These are phyloP conservation scores for Pseudonectria buxi DNA, from an alignment of 2,329 filamentous ascomycete genomes.

Conservation along the genomic window DNA sequence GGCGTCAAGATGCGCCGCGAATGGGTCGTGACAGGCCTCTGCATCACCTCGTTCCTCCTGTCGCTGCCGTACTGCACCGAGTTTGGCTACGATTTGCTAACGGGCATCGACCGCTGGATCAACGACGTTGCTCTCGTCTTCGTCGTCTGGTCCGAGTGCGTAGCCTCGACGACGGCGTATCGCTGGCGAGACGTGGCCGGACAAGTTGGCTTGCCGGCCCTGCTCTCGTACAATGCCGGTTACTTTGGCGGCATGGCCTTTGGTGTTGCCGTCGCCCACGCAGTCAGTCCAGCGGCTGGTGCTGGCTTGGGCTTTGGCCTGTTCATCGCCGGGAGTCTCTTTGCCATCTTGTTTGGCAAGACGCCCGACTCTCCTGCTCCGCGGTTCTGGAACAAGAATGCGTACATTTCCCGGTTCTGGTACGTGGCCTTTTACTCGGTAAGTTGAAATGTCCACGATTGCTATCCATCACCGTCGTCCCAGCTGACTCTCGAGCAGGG, in stretches of 20 bases:
- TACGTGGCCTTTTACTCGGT: constrained; percentile 52
- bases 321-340: constrained; percentile 36
- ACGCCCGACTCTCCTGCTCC: constrained; percentile 35
- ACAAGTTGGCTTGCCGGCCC: constrained; percentile 37
- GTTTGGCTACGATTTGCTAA: constrained; percentile 49
- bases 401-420: constrained; percentile 38
- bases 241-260: constrained; percentile 48
- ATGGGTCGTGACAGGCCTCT: constrained; percentile 42
- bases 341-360: constrained; percentile 33
- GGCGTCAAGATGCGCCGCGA: constrained; percentile 32
- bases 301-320: constrained; percentile 46
- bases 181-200: constrained; percentile 42
- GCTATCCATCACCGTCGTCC: background rate
- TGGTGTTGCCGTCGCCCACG: constrained; percentile 44
- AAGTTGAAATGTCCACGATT: constrained; percentile 15
- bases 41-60: constrained; percentile 44
- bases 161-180: constrained; percentile 46
- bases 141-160: constrained; percentile 46
- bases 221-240: constrained; percentile 41
- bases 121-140: constrained; percentile 50
- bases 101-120: constrained; percentile 49
- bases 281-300: constrained; percentile 35
- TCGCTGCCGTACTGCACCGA: constrained; percentile 51
- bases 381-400: constrained; percentile 34
- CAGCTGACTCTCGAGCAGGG: constrained; percentile 31